phyloP scores from a whole-genome alignment of 2,329 filamentous ascomycete genomes.

The Mariannaea sp. region DNA sequence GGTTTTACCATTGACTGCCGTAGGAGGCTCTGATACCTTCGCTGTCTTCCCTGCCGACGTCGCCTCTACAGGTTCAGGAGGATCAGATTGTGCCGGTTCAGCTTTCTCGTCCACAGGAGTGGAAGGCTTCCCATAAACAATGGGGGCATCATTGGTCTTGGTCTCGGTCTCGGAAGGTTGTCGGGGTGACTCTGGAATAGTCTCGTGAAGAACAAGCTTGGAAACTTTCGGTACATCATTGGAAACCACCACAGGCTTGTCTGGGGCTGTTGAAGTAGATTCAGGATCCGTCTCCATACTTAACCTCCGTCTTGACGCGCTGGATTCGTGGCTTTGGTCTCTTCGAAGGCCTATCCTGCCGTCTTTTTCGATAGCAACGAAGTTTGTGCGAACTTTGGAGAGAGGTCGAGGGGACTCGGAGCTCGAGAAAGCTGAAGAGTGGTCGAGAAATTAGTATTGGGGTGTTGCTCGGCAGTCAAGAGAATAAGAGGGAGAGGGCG shows the following conservation, averaged over 20 bases:
- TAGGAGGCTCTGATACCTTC: slow-evolving; percentile 15
- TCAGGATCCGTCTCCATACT: slow-evolving; percentile 44
- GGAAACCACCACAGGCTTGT: slow-evolving; percentile 42
- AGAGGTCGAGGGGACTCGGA: slow-evolving; percentile 66
- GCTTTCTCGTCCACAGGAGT: slow-evolving; percentile 40
- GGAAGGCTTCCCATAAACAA: slow-evolving; percentile 40
- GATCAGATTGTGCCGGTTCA: slow-evolving; percentile 18
- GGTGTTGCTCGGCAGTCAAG: slow-evolving; percentile 3
- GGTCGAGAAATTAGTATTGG: slow-evolving; percentile 32
- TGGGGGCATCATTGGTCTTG: slow-evolving; percentile 24
- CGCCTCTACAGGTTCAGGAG: slow-evolving; percentile 18
- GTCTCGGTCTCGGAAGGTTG: slow-evolving; percentile 30
- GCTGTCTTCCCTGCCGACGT: slow-evolving; percentile 25
- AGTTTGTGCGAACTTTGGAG: slow-evolving; percentile 76
- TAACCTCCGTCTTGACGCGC: slow-evolving; percentile 43
- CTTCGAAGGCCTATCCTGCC: slow-evolving; percentile 59
- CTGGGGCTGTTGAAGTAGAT: slow-evolving; percentile 43
- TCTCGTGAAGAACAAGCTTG: slow-evolving; percentile 42
- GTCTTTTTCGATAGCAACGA: slow-evolving; percentile 73
- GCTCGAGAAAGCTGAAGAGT: slow-evolving; percentile 40
- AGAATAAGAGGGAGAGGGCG: slow-evolving; percentile 24
- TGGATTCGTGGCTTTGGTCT: slow-evolving; percentile 47
- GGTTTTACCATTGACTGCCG: slow-evolving; percentile 30
- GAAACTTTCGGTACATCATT: slow-evolving; percentile 34
- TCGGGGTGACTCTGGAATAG: slow-evolving; percentile 50